These are phyloP conservation scores for Pyrus communis DNA, from an alignment of 306 rosid genomes.

Conservation along the genomic window DNA sequence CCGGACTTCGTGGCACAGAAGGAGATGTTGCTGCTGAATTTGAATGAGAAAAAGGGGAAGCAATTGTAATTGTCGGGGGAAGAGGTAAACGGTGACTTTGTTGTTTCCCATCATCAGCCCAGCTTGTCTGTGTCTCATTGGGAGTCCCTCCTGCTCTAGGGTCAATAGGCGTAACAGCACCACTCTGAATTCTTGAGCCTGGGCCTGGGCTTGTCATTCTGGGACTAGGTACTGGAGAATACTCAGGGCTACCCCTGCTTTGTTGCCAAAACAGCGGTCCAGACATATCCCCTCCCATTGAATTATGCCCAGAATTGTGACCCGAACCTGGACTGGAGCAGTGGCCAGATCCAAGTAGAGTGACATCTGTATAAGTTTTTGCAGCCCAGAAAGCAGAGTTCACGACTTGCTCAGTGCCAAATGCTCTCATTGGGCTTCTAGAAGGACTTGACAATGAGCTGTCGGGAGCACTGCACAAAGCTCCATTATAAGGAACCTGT, in stretches of 20 bases:
- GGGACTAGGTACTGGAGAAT: slow-evolving; percentile 59
- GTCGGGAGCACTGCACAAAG: slow-evolving; percentile 83
- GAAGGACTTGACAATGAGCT: slow-evolving; percentile 77
- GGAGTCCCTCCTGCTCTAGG: slow-evolving; percentile 77
- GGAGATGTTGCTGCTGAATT: slow-evolving; percentile 97
- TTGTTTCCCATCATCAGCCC: slow-evolving; percentile 79
- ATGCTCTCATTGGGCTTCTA: slow-evolving; percentile 58
- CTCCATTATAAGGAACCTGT: slow-evolving; percentile 76
- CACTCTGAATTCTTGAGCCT: slow-evolving; percentile 97
- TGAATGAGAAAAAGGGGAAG: slow-evolving; percentile 74
- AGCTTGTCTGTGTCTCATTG: slow-evolving; percentile 56
- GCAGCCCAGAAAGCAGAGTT: slow-evolving; percentile 51
- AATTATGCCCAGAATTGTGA: slow-evolving; percentile 95
- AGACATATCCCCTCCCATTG: slow-evolving; percentile 96
- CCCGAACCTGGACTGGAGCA: slow-evolving; percentile 99
- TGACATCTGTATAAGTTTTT: slow-evolving; percentile 43
- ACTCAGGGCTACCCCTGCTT: slow-evolving; percentile 64
- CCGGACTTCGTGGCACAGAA: slow-evolving; percentile 96
- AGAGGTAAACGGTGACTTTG: slow-evolving; percentile 96
- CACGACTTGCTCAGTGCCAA: slow-evolving; percentile 46
- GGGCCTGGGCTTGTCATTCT: slow-evolving; percentile 77
- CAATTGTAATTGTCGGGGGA: slow-evolving; percentile 69
- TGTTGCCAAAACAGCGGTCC: slow-evolving; percentile 65
- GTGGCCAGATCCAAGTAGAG: slow-evolving; percentile 72
- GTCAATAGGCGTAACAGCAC: slow-evolving; percentile 97